Conservation (phyloP, 352 stramenopile genomes). For the Globisporangium irregulare region DNA sequence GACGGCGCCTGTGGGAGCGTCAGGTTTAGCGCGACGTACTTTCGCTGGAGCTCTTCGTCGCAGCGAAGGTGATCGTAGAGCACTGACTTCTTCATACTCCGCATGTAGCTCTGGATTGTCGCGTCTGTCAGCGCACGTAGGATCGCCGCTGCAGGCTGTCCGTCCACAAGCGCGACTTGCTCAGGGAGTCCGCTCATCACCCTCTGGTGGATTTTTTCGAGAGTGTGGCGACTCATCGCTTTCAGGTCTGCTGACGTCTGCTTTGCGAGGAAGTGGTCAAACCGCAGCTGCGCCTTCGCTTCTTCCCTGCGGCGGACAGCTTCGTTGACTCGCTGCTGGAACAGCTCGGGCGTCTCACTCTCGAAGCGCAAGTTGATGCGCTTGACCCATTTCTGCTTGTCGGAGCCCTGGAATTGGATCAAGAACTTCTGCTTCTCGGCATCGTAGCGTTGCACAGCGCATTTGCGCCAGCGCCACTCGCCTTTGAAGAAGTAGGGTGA, state of each 20-base stretch:
- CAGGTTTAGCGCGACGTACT: conserved; percentile 74
- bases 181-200: conserved; percentile 80
- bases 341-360: conserved; percentile 60
- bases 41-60: conserved; percentile 51
- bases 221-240: conserved; percentile 70
- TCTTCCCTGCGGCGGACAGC: conserved; percentile 62
- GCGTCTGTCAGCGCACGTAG: conserved; percentile 86
- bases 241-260: conserved; percentile 71
- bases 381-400: conserved; percentile 83
- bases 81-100: conserved; percentile 92
- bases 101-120: conserved; percentile 88
- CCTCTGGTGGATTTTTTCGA: conserved; percentile 83
- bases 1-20: conserved; percentile 27
- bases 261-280: conserved; percentile 88
- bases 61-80: conserved; percentile 62
- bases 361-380: conserved; percentile 93
- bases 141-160: conserved; percentile 49
- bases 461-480: conserved; percentile 83
- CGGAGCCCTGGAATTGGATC: conserved; percentile 84
- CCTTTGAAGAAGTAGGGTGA: conserved; percentile 85
- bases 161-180: conserved; percentile 56
- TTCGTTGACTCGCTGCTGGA: conserved; percentile 70
- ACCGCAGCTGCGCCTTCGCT: conserved; percentile 85
- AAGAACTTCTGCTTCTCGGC: conserved; percentile 61
- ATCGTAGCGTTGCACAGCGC: conserved; percentile 65